Percentiles rank a stretch among this genome's conserved stretches.
Evolutionary conservation across 1,284 basidiomycete species (phyloP).

Genomic region (Ceratorhiza oryzae-sativae): DNA sequence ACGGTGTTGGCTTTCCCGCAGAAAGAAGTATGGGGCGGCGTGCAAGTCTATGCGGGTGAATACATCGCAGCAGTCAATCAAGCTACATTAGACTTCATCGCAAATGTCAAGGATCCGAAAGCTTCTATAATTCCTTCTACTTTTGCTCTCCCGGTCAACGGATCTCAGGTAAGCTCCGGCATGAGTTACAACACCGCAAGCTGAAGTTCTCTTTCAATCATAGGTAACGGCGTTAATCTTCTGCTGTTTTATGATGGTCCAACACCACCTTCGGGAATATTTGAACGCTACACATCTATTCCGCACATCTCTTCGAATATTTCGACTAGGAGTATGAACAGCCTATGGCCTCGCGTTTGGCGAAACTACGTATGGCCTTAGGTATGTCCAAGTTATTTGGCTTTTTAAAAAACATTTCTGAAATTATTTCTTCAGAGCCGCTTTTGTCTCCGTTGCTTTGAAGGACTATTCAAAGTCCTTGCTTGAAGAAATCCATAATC

Average conservation of each 20-base stretch:
- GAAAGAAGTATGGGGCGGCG: constrained; percentile 61
- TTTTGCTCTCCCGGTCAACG: not conserved
- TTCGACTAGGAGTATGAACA: constrained; percentile 53
- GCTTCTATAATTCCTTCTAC: constrained; percentile 62
- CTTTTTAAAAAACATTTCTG: not conserved
- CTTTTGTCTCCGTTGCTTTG: constrained; percentile 60
- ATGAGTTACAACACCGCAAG: not conserved
- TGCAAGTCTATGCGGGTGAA: constrained; percentile 55
- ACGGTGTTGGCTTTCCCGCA: constrained; percentile 62
- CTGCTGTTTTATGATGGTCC: constrained; percentile 64
- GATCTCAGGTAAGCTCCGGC: not conserved
- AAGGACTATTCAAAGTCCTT: constrained; percentile 54
- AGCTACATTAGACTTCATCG: constrained; percentile 60
- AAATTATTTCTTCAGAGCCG: constrained; percentile 49
- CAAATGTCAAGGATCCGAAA: constrained; percentile 62
- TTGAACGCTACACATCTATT: constrained; percentile 58
- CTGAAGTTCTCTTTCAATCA: not conserved
- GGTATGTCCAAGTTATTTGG: constrained; percentile 50
- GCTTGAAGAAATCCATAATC: constrained; percentile 59
- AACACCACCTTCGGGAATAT: constrained; percentile 57
- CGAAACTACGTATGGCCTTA: constrained; percentile 53
- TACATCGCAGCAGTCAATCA: constrained; percentile 53
- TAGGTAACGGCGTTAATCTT: constrained; percentile 53
- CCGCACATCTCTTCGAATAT: constrained; percentile 53
- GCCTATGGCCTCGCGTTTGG: constrained; percentile 55